Base-by-base conservation (phyloP, 2,329 filamentous ascomycete genomes). In the Exophiala sp. region DNA sequence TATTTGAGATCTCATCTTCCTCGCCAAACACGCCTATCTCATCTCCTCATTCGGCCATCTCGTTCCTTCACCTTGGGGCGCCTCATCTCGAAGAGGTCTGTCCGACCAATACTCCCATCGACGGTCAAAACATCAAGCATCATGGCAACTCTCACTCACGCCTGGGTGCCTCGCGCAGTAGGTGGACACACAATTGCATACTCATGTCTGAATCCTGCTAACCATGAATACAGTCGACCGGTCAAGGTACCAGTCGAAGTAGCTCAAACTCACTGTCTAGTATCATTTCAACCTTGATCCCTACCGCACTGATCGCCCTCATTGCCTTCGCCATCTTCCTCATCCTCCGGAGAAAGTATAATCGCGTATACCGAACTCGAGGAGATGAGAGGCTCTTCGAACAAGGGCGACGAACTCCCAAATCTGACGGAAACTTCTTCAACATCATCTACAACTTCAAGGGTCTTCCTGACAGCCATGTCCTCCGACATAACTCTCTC, bases 401-500 rank as follows among this genome's bases (percentile, higher is more conserved):
- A 40, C 66, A 73, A 34, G 68, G 75, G 68, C 71, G 68, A 45
- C 51, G 50, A 14, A 59, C 57, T 11, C 55, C 61, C 34, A 24
- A 35, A 12, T 47, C 51, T 24, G 42, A 48, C 20, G 35, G 47
- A 10, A 52, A 55, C 54, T 61, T 63, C 46, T 57, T 63, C 20
- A 48, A 45, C 29, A 52, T 57, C 20, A 36, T 62, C 9, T 48
- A 47, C 21, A 60, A 76, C 1, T 81, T 82, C 63, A 71, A 75
- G 49, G 72, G 73, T 40, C 75, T 84, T 8, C 75, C 80, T 5
- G 91, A 97, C 68, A 83, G 84, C 18, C 88, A 89, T 66, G 83
- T 91, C n/a, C 83, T 97, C 6, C 88, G 94, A 64, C 89, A 95
- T 73, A 89, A 91, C 62, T 95, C 91, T 1, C 81, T 97, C 48